Conservation (phyloP, 345 rosid genomes). For the Brassica juncea region DNA sequence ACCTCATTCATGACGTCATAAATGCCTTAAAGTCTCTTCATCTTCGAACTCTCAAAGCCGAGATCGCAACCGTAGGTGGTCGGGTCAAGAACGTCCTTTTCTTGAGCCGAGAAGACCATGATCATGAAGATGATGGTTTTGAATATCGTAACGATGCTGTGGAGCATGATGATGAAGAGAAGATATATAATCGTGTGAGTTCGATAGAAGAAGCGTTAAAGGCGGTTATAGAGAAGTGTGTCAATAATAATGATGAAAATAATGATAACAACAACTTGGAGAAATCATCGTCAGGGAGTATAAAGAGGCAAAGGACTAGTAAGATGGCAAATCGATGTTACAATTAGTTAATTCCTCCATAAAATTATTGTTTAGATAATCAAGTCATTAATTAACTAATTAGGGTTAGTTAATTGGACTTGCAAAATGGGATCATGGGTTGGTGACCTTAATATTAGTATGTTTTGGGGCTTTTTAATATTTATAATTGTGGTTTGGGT, state of each 20-base stretch:
- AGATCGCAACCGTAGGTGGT: conserved; percentile 92
- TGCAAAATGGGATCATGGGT: conserved; percentile 27
- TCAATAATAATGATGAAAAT: conserved; percentile 28
- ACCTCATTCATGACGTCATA: conserved; percentile 85
- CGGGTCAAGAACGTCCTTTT: conserved; percentile 87
- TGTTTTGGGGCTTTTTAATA: conserved; percentile 3
- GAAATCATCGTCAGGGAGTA: conserved; percentile 78
- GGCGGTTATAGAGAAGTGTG: conserved; percentile 83
- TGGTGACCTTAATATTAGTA: conserved; percentile 29
- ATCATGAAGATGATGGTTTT: conserved; percentile 40
- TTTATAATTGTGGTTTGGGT: conserved; percentile 11
- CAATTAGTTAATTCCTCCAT: conserved; percentile 27
- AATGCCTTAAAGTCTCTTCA: conserved; percentile 74
- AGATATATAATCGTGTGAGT: conserved; percentile 49
- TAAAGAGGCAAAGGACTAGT: conserved; percentile 83
- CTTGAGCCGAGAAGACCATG: conserved; percentile 69
- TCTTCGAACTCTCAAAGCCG: conserved; percentile 83
- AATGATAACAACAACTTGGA: conserved; percentile 52
- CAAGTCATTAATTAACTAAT: conserved; percentile 28
- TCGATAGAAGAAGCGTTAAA: conserved; percentile 90
- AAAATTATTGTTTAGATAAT: neutral
- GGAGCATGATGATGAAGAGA: conserved; percentile 24
- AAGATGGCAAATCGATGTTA: conserved; percentile 39
- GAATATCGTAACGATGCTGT: conserved; percentile 9
- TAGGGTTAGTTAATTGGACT: conserved; percentile 35